A percentile compares a stretch with the other conserved stretches of the same genome.
These are phyloP conservation scores for Collybiopsis confluens DNA, from an alignment of 768 basidiomycete species.

Conservation along the genomic window DNA sequence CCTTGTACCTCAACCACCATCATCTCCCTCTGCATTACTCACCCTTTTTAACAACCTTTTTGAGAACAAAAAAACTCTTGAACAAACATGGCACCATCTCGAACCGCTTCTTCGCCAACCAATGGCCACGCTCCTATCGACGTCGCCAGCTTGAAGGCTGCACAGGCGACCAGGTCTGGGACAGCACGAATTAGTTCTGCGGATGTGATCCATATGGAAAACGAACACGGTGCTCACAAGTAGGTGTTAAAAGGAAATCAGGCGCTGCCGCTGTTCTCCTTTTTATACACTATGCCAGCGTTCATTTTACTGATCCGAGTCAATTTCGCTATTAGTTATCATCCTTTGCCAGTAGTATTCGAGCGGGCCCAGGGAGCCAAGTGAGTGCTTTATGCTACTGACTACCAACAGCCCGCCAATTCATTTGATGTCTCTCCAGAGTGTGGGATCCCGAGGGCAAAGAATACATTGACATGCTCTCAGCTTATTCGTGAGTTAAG, in stretches of 20 bases:
- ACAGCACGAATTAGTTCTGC: constrained; percentile 41
- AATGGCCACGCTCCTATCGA: not conserved
- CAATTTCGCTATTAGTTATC: constrained; percentile 71
- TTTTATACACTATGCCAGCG: constrained; percentile 15
- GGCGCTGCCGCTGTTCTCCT: too few relatives aligned
- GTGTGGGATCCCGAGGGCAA: constrained; percentile 96
- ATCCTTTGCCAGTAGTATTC: constrained; percentile 92
- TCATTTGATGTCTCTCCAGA: constrained; percentile 20
- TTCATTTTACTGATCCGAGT: constrained; percentile 41
- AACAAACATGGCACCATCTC: constrained; percentile 3
- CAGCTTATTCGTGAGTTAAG: constrained; percentile 84
- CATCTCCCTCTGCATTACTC: not conserved
- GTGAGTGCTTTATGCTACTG: constrained; percentile 43
- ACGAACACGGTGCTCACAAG: constrained; percentile 87
- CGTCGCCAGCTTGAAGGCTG: not conserved
- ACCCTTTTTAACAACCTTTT: too few relatives aligned
- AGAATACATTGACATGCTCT: constrained; percentile 97
- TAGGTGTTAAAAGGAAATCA: constrained; percentile 38
- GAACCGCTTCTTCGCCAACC: not conserved
- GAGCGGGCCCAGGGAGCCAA: constrained; percentile 85
- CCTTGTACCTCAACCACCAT: constrained; percentile 6
- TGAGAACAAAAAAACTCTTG: too few relatives aligned
- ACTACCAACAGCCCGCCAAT: not conserved
- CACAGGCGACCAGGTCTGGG: not conserved
- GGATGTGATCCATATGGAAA: constrained; percentile 76